These are phyloP conservation scores for Exophiala dermatitidis DNA, from an alignment of 2,329 filamentous ascomycete species.

Conservation along the genomic window DNA sequence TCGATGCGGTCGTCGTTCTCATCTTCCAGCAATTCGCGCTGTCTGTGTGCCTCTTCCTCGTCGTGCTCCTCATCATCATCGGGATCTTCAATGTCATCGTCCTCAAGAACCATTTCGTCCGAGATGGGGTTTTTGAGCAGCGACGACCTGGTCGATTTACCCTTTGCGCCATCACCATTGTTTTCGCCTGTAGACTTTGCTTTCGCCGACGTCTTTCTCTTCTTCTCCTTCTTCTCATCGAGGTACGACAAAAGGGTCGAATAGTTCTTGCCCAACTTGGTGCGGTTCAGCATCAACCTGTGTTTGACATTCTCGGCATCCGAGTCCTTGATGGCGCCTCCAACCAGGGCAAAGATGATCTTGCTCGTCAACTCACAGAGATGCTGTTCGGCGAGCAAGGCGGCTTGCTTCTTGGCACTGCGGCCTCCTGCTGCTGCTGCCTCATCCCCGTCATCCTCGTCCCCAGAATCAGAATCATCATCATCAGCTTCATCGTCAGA, in stretches of 20 bases:
- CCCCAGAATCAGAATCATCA: conserved; percentile 63
- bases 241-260: conserved; percentile 75
- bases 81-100: conserved; percentile 25
- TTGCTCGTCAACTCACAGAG: conserved; percentile 81
- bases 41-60: conserved; percentile 19
- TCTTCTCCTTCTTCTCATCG: conserved; percentile 42
- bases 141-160: conserved; percentile 2
- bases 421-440: conserved; percentile 20
- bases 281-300: conserved; percentile 70
- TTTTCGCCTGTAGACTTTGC: background rate
- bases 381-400: conserved; percentile 72
- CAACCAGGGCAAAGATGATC: conserved; percentile 71
- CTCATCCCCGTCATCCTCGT: conserved; percentile 58
- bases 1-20: conserved; percentile 19
- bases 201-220: conserved; percentile 16
- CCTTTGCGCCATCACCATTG: conserved; percentile 3
- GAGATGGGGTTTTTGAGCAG: conserved; percentile 12
- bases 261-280: conserved; percentile 75
- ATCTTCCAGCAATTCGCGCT: conserved; percentile 17
- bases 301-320: conserved; percentile 62
- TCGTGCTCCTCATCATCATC: conserved; percentile 13
- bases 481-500: conserved; percentile 49
- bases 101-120: conserved; percentile 22
- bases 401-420: conserved; percentile 51
- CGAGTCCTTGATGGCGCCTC: conserved; percentile 66